Evolutionary conservation across 768 basidiomycete genomes (phyloP).

Genomic region (Auricularia cornea): DNA sequence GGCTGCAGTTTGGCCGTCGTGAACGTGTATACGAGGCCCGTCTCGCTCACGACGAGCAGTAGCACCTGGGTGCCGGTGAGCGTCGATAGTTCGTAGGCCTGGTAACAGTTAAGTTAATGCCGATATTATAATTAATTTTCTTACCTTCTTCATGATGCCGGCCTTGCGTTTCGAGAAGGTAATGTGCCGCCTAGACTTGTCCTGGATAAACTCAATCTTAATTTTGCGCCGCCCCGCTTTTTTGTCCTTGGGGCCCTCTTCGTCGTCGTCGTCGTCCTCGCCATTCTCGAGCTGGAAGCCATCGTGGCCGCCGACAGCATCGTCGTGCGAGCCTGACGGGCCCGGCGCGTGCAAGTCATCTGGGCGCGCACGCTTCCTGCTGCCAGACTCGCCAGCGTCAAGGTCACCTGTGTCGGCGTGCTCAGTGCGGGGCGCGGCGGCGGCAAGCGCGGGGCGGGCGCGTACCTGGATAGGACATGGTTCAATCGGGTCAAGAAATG

Average conservation of each 20-base stretch:
- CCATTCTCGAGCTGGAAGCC: slow-evolving; percentile 38
- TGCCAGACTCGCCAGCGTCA: neutral
- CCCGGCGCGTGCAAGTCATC: slow-evolving; percentile 22
- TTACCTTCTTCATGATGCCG: slow-evolving; percentile 99
- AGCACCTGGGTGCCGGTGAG: slow-evolving; percentile 97
- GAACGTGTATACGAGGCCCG: slow-evolving; percentile 97
- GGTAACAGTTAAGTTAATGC: neutral
- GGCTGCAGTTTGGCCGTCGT: slow-evolving; percentile 97
- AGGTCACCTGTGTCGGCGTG: neutral
- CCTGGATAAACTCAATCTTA: slow-evolving; percentile 99
- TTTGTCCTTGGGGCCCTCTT: slow-evolving; percentile 64
- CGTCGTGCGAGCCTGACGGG: slow-evolving; percentile 51
- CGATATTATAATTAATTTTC: slow-evolving; percentile 7
- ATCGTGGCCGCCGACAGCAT: slow-evolving; percentile 66
- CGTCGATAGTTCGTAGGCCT: slow-evolving; percentile 98
- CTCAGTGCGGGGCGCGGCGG: neutral
- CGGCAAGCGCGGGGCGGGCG: neutral
- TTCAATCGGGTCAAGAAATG: neutral
- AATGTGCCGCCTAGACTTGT: slow-evolving; percentile 98
- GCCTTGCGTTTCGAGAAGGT: slow-evolving; percentile 99
- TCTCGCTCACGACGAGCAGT: slow-evolving; percentile 95
- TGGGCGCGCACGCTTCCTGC: neutral
- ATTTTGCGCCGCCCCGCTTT: slow-evolving; percentile 95
- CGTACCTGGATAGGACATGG: neutral
- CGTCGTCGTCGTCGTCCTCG: slow-evolving; percentile 73